Base-by-base conservation (phyloP, 345 rosid genomes). In the Capsella bursapastoris region DNA sequence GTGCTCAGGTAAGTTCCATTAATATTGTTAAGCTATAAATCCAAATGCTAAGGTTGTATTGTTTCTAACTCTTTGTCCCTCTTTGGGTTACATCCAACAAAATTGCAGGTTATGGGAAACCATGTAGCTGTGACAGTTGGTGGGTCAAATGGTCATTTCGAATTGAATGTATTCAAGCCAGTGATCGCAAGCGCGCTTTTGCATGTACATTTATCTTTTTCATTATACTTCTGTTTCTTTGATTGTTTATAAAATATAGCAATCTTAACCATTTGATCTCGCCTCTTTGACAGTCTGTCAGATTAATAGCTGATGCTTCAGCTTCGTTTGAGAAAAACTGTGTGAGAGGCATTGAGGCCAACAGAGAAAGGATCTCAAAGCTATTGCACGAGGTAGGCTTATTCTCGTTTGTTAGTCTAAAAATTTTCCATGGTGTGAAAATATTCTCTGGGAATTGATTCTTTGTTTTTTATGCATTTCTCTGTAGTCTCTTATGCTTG, bases 81-180 rank as follows among this genome's bases (percentile, higher is more conserved):
- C 45, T 47, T 56, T 62, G 61, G 25, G 50, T 41, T 56, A 38
- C 52, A 27, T 58, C 11, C 11, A 35, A 40, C 28, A 18, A 66
- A 51, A 80, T 74, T 79, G 80, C 76, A 94, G 97, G 96, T 94
- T 73, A 86, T 94, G 89, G 98, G 98, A 64, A 94, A 94, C 85
- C 93, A 91, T 78, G 92, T 90, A 12, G 96, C 92, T 8, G 78
- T 94, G 59, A 86, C 97, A 31, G 86, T 94, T 76, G 97, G 97
- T 72, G 97, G 98, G 67, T 85, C 97, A 71, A 94, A 88, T 83
- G 98, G 98, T 57, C 98, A 94, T 78, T 94, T 94, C 68, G 98
- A 94, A 57, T 68, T 91, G 63, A 94, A 94, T 75, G 98, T 94
- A 16, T 94, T 85, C 90, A 94, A 94, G 87, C 97, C 97, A 41